phyloP scores from a whole-genome alignment of 2,329 filamentous ascomycete species.

The Calonectria henricotiae region DNA sequence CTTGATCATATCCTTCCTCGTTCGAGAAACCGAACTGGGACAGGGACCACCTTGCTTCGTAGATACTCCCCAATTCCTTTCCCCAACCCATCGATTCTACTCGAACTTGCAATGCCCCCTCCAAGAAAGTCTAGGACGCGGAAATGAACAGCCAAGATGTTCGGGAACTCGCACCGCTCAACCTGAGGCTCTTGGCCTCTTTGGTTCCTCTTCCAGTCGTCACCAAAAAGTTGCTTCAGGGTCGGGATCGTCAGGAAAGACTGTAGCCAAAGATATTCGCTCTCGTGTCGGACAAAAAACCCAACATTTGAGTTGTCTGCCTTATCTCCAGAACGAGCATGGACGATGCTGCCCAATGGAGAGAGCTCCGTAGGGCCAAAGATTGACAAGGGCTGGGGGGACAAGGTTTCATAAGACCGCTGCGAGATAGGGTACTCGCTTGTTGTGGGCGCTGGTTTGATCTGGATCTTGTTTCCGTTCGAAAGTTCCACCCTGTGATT shows the following conservation, averaged over 20 bases:
- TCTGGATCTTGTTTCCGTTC: constrained; percentile 42
- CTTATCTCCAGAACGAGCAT: constrained; percentile 61
- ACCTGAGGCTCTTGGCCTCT: constrained; percentile 53
- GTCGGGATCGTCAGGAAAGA: constrained; percentile 60
- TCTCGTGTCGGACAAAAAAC: constrained; percentile 62
- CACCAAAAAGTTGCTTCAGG: constrained; percentile 59
- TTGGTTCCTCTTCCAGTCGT: constrained; percentile 57
- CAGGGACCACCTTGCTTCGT: constrained; percentile 1
- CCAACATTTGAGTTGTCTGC: constrained; percentile 64
- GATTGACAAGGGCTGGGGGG: constrained; percentile 46
- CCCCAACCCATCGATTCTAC: constrained; percentile 19
- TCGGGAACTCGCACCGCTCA: constrained; percentile 65
- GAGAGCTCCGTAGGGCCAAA: constrained; percentile 52
- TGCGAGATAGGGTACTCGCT: constrained; percentile 48
- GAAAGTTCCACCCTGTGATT: constrained; percentile 54
- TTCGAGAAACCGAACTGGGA: constrained; percentile 11
- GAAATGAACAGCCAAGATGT: constrained; percentile 53
- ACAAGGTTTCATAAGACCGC: constrained; percentile 51
- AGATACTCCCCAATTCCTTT: constrained; percentile 25
- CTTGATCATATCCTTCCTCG: constrained; percentile 15
- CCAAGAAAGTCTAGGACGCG: constrained; percentile 15
- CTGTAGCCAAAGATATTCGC: constrained; percentile 66
- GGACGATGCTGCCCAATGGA: constrained; percentile 55
- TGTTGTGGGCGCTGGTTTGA: constrained; percentile 47
- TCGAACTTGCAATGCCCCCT: constrained; percentile 18